Conservation (phyloP, 495 filamentous ascomycete genomes). For the Penicillium odoratum region DNA sequence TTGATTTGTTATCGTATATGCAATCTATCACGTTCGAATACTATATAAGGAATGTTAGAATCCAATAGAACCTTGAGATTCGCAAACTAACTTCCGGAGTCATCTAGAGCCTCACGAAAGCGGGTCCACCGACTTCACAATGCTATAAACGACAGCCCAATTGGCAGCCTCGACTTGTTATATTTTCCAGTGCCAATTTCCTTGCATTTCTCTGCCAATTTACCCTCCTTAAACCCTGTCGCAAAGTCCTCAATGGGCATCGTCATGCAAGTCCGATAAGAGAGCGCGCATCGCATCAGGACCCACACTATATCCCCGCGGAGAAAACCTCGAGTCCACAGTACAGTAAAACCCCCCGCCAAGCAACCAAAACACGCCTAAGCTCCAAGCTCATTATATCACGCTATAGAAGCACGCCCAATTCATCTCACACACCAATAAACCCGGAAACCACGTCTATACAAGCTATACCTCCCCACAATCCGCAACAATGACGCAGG, state of each 20-base stretch:
- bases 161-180: background rate
- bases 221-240: background rate
- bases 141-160: background rate
- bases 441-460: background rate
- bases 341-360: background rate
- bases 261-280: background rate
- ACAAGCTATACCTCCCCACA: background rate
- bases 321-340: background rate
- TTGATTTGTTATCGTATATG: too few species aligned
- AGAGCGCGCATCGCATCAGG: background rate
- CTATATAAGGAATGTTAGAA: background rate
- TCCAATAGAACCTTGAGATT: constrained; percentile 2
- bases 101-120: background rate
- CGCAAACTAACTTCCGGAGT: background rate
- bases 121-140: background rate
- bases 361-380: background rate
- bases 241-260: background rate
- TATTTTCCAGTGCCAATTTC: background rate
- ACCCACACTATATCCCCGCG: background rate
- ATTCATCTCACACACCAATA: background rate
- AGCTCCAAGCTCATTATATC: background rate
- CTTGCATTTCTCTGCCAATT: background rate
- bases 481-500: constrained; percentile 15
- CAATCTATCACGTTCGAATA: too few species aligned
- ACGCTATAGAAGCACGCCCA: background rate